Base-by-base conservation (phyloP, 768 basidiomycete genomes). In the Collybia nuda region DNA sequence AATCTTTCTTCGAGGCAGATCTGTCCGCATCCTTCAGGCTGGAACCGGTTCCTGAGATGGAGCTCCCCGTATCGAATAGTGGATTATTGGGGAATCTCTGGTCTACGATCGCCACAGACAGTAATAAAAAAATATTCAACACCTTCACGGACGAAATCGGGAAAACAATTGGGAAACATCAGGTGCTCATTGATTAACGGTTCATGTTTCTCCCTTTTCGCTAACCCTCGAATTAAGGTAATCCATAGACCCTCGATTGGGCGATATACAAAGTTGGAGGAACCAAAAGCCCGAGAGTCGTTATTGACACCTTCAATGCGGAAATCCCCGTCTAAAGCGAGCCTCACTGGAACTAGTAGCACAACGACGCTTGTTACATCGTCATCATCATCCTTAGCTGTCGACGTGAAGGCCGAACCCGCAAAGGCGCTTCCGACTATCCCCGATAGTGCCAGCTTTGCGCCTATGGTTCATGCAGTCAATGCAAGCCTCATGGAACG, bases 1-100 rank as follows among this genome's bases (percentile, higher is more conserved):
- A 99, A 65, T 88, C 90, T 1, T 99, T 99, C 78, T 99, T 98
- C 60, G 94, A 93, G 61, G 82, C 88, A 0, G 97, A 98, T 66
- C 74, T 99, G 54, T 84, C 91, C 0, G 82, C 80, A 1, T 94
- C 94, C 2, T 98, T 97, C 81, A 79, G 83, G 55, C 75, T 97
- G 28, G 85, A 89, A 49, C 73, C 79, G 14, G 74, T 88, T 5
- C 79, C 83, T 0, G 86, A 90, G 48, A 74, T 82, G 61, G 91
- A 88, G 56, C 69, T 86, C 15, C 75, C 84, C 1, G 72, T 75
- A 17, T 70, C 77, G 40, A 81, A 73, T 56, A 81, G 74, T 58
- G 83, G 86, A 6, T 70, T 92, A 48, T 69, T 86, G 52, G 90
- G 93, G 40, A 93, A 94, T 51, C 63, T 98, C 32, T 91, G 95